These are phyloP conservation scores for Puccinia polysora DNA, from an alignment of 1,284 basidiomycete species.

Conservation along the genomic window DNA sequence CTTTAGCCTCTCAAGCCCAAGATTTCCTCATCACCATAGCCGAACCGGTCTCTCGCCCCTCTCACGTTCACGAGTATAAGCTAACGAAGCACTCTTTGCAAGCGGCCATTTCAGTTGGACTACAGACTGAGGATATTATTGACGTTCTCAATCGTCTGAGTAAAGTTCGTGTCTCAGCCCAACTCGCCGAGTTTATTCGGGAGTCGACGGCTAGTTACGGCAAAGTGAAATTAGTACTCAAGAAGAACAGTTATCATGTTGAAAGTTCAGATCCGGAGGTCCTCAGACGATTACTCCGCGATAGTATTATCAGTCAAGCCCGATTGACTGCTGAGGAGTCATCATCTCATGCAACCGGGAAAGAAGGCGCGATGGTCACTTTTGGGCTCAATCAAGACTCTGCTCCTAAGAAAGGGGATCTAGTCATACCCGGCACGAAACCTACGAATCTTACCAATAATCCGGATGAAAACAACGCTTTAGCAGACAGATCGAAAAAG, in stretches of 20 bases:
- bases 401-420: slow-evolving; percentile 70
- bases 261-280: slow-evolving; percentile 90
- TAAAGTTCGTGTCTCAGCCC: slow-evolving; percentile 72
- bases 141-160: slow-evolving; percentile 63
- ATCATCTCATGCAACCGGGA: slow-evolving; percentile 56
- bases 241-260: slow-evolving; percentile 92
- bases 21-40: slow-evolving; percentile 97
- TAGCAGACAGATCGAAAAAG: slow-evolving; percentile 49
- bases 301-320: slow-evolving; percentile 74
- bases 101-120: slow-evolving; percentile 94
- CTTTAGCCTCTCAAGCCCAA: slow-evolving; percentile 95
- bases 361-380: slow-evolving; percentile 34
- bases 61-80: slow-evolving; percentile 98
- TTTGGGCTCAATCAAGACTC: slow-evolving; percentile 69
- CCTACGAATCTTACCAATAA: background rate
- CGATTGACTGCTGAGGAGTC: slow-evolving; percentile 56
- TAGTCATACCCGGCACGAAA: slow-evolving; percentile 72
- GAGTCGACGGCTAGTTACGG: slow-evolving; percentile 89
- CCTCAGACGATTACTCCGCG: slow-evolving; percentile 76
- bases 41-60: slow-evolving; percentile 96
- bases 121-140: slow-evolving; percentile 97
- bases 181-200: slow-evolving; percentile 75
- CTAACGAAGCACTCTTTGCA: slow-evolving; percentile 96
- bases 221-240: slow-evolving; percentile 92
- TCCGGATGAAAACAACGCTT: slow-evolving; percentile 52